phyloP scores from a whole-genome alignment of 2,329 filamentous ascomycete species.

The Biscogniauxia sp. region DNA sequence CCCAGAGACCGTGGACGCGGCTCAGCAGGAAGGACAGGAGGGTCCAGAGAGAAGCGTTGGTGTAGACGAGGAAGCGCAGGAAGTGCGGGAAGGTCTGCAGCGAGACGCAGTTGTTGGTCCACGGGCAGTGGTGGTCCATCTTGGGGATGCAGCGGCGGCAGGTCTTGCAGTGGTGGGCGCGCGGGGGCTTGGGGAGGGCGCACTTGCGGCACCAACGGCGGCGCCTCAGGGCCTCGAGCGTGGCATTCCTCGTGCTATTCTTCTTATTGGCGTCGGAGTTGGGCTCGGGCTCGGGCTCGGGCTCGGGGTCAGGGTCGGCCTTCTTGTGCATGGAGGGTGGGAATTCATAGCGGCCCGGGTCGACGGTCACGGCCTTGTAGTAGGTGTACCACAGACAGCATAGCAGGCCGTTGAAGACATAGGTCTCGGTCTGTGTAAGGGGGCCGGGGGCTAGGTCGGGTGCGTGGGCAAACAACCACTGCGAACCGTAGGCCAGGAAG shows the following conservation, averaged over 20 bases:
- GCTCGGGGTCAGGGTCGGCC: neutral
- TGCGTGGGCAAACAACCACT: slow-evolving; percentile 64
- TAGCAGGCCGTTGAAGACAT: slow-evolving; percentile 66
- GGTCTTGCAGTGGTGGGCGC: slow-evolving; percentile 78
- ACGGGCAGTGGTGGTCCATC: slow-evolving; percentile 87
- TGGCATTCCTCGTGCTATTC: neutral
- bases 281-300: neutral
- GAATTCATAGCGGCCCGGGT: slow-evolving; percentile 56
- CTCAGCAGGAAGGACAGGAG: slow-evolving; percentile 60
- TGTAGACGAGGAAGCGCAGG: slow-evolving; percentile 71
- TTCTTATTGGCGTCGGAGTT: slow-evolving; percentile 2
- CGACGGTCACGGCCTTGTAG: slow-evolving; percentile 55
- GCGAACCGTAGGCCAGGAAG: slow-evolving; percentile 71
- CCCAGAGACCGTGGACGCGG: slow-evolving; percentile 61
- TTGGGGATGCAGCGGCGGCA: slow-evolving; percentile 73
- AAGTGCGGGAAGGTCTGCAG: slow-evolving; percentile 82
- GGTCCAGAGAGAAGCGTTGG: slow-evolving; percentile 62
- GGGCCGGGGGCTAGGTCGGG: slow-evolving; percentile 60
- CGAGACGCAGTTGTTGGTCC: slow-evolving; percentile 81
- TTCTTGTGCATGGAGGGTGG: slow-evolving; percentile 17
- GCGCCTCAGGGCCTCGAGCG: slow-evolving; percentile 3
- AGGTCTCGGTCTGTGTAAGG: slow-evolving; percentile 53
- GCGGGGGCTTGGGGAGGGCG: slow-evolving; percentile 67
- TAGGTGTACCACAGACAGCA: slow-evolving; percentile 68
- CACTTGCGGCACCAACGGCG: slow-evolving; percentile 74